Evolutionary conservation across 257 asterid genomes (phyloP).

Genomic region (Solanum medicagineum): DNA sequence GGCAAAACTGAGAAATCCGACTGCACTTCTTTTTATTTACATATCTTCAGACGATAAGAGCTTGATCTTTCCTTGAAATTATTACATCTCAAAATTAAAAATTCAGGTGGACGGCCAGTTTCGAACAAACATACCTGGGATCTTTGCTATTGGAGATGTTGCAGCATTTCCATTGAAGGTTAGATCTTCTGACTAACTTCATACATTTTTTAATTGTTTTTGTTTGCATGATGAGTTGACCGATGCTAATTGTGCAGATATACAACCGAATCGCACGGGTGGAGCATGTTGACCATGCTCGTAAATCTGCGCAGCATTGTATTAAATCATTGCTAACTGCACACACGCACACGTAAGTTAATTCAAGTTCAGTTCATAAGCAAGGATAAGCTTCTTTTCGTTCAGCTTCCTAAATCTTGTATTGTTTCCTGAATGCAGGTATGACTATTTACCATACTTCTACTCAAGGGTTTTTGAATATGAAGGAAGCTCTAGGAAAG

Average conservation of each 20-base stretch:
- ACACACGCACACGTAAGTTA: slow-evolving; percentile 53
- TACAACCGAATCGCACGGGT: slow-evolving; percentile 79
- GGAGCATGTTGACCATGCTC: slow-evolving; percentile 98
- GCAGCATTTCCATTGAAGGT: slow-evolving; percentile 97
- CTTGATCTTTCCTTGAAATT: neutral
- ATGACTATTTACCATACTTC: slow-evolving; percentile 88
- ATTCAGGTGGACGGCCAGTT: slow-evolving; percentile 89
- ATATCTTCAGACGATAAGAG: neutral
- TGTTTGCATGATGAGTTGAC: neutral
- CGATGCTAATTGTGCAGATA: slow-evolving; percentile 32
- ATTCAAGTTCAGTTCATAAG: neutral
- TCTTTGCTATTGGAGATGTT: slow-evolving; percentile 91
- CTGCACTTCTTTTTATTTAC: neutral
- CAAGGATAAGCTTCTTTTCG: neutral
- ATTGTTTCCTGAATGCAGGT: slow-evolving; percentile 28
- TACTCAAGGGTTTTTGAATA: slow-evolving; percentile 92
- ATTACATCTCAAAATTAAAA: slow-evolving; percentile 1
- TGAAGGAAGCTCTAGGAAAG: slow-evolving; percentile 94
- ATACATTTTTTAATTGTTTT: neutral
- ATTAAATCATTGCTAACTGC: slow-evolving; percentile 68
- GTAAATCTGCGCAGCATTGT: slow-evolving; percentile 89
- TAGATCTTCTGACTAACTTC: slow-evolving; percentile 1
- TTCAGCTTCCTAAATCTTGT: neutral
- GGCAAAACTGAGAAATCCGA: neutral
- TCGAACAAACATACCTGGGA: slow-evolving; percentile 72